phyloP scores from a whole-genome alignment of 257 asterid species.

The Leptodermis oblonga region DNA sequence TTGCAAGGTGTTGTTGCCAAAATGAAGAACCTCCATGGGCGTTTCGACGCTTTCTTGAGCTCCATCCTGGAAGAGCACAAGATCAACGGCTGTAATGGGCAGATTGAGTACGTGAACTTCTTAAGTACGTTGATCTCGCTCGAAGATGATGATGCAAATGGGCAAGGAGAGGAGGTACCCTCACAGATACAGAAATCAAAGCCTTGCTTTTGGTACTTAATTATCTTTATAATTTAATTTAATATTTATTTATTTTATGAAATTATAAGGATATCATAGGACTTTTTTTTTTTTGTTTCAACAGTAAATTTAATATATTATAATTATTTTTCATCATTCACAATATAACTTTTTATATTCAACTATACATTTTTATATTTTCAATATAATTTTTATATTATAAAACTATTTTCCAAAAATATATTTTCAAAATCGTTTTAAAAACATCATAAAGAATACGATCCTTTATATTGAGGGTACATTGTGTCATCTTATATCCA shows the following conservation, averaged over 20 bases:
- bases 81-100: slow-evolving; percentile 10
- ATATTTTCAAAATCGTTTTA: no score
- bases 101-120: slow-evolving; percentile 32
- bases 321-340: no score
- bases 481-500: no score
- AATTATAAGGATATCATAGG: no score
- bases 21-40: slow-evolving; percentile 80
- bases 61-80: slow-evolving; percentile 56
- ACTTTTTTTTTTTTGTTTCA: neutral
- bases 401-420: no score
- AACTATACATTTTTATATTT: no score
- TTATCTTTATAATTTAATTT: neutral
- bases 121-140: slow-evolving; percentile 50
- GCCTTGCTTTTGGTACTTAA: slow-evolving; percentile 71
- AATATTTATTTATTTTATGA: no score
- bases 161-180: slow-evolving; percentile 41
- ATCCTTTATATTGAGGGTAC: no score
- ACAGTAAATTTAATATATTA: no score
- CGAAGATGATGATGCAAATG: slow-evolving; percentile 42
- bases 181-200: slow-evolving; percentile 70
- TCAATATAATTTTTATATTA: no score
- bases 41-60: slow-evolving; percentile 61
- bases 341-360: no score
- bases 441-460: no score
- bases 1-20: slow-evolving; percentile 64